phyloP scores from a whole-genome alignment of 169 alveolate genomes.

The Cryptosporidium parvum region DNA sequence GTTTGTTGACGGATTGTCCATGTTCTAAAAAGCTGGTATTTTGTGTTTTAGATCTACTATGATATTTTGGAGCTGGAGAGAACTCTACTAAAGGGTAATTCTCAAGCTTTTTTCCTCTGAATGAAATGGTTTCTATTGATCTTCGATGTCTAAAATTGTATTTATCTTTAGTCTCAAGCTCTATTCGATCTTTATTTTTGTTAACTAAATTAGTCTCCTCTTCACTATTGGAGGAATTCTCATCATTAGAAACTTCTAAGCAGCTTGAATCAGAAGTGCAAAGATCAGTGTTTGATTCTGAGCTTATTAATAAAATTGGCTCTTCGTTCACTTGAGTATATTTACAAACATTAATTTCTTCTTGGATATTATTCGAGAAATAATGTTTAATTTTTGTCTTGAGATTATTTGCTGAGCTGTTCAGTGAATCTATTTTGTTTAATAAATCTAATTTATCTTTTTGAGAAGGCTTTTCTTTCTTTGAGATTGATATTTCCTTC shows the following conservation, averaged over 20 bases:
- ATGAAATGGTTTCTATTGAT: slow-evolving; percentile 24
- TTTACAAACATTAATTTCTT: not conserved
- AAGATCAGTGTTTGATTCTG: slow-evolving; percentile 2
- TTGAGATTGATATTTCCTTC: not conserved
- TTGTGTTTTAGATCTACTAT: slow-evolving; percentile 48
- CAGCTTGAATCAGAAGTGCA: not conserved
- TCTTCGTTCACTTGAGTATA: not conserved
- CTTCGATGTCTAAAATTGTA: slow-evolving; percentile 30
- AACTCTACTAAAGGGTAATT: not conserved
- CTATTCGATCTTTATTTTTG: not conserved
- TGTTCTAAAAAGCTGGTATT: slow-evolving; percentile 2
- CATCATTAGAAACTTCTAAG: not conserved
- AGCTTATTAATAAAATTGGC: not conserved
- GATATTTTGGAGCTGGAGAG: slow-evolving; percentile 72
- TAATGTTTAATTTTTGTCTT: slow-evolving; percentile 17
- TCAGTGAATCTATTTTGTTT: slow-evolving; percentile 21
- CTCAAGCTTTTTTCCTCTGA: not conserved
- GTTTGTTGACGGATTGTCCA: not conserved
- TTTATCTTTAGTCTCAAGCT: not conserved
- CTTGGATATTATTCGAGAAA: slow-evolving; percentile 2
- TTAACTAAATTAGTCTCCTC: not conserved
- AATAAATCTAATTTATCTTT: not conserved
- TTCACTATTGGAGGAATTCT: not conserved
- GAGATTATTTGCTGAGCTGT: slow-evolving; percentile 13
- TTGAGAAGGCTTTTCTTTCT: not conserved